Conservation (phyloP, 768 basidiomycete species). For the Royoungia palumana region DNA sequence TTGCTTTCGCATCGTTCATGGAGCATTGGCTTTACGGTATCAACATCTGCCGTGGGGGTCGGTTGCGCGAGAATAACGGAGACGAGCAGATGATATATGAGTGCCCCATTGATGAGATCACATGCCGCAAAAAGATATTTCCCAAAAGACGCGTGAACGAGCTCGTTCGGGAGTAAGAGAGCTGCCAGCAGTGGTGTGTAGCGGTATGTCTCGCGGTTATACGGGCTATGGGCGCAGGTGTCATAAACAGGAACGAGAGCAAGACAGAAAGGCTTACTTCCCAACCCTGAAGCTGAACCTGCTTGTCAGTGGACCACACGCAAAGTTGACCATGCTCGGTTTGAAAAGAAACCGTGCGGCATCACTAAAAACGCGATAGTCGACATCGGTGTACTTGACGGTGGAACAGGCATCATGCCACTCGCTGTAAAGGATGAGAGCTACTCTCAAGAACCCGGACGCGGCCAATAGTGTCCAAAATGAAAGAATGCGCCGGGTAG, state of each 20-base stretch:
- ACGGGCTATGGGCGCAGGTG: conserved; percentile 58
- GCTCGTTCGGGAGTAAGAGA: conserved; percentile 74
- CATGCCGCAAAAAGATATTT: conserved; percentile 85
- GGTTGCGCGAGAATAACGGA: conserved; percentile 43
- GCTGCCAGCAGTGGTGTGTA: conserved; percentile 93
- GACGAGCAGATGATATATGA: conserved; percentile 64
- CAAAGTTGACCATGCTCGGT: conserved; percentile 48
- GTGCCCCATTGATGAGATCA: conserved; percentile 74
- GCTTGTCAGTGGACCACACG: conserved; percentile 56
- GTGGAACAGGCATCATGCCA: conserved; percentile 82
- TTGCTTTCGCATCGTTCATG: neutral
- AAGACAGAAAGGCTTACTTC: conserved; percentile 53
- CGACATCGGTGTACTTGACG: conserved; percentile 97
- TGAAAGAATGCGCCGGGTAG: conserved; percentile 21
- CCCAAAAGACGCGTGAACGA: conserved; percentile 83
- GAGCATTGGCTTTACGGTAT: conserved; percentile 3
- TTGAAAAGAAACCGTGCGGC: conserved; percentile 70
- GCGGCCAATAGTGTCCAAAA: conserved; percentile 52
- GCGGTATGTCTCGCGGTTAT: conserved; percentile 87
- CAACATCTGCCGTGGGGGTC: neutral
- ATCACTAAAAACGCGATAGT: conserved; percentile 94
- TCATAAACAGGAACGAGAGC: neutral
- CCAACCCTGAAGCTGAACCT: conserved; percentile 49
- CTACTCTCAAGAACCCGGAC: conserved; percentile 59
- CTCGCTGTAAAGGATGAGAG: conserved; percentile 80